Percentiles rank a stretch among this genome's conserved stretches.
These are phyloP conservation scores for Verbena officinalis DNA, from an alignment of 257 asterid species.

Conservation along the genomic window DNA sequence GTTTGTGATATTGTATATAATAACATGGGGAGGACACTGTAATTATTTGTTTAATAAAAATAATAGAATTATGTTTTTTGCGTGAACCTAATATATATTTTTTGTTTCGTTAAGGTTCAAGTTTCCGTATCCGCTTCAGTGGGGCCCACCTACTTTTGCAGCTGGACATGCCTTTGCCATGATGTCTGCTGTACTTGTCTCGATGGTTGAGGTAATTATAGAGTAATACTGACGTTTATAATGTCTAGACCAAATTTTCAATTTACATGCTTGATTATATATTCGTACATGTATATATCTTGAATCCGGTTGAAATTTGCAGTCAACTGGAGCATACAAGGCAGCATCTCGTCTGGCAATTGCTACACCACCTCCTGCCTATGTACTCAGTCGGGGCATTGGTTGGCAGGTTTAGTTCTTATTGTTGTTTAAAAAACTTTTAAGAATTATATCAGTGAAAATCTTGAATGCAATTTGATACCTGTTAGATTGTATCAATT, in stretches of 20 bases:
- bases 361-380: slow-evolving; percentile 99
- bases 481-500: not conserved
- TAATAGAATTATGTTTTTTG: not conserved
- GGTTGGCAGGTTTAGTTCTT: slow-evolving; percentile 87
- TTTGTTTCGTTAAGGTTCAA: slow-evolving; percentile 61
- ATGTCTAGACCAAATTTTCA: not conserved
- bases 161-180: slow-evolving; percentile 93
- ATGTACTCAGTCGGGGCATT: slow-evolving; percentile 96
- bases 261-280: not conserved
- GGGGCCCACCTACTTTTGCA: slow-evolving; percentile 97
- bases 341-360: slow-evolving; percentile 99
- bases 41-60: not conserved
- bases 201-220: slow-evolving; percentile 90
- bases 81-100: slow-evolving; percentile 21
- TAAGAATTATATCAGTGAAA: too few species aligned
- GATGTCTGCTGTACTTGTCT: slow-evolving; percentile 99
- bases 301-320: slow-evolving; percentile 36
- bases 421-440: not conserved
- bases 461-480: not conserved
- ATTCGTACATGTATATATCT: slow-evolving; percentile 12
- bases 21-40: too few species aligned
- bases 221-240: not conserved
- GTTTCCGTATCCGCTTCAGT: slow-evolving; percentile 95
- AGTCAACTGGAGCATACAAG: slow-evolving; percentile 95
- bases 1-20: too few species aligned